Base-by-base conservation (phyloP, 2,329 filamentous ascomycete genomes). In the Aspergillus brasiliensis region DNA sequence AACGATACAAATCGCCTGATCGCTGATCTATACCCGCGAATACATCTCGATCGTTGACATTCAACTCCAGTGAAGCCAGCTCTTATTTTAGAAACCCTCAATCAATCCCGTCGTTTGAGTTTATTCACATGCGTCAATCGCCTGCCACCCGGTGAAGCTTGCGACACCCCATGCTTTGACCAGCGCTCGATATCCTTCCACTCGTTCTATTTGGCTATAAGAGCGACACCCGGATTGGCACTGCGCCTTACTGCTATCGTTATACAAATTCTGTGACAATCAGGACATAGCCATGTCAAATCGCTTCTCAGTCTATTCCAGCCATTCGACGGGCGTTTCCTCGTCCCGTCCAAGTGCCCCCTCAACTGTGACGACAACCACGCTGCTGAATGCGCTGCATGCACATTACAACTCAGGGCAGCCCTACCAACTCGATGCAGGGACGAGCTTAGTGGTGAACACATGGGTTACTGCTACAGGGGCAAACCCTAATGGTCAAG, bases 391-490 rank as follows among this genome's bases (percentile, higher is more conserved):
- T 78, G 87, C 91, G 58, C 84, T 97, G 48, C 95, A 99, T 79
- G 92, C 91, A 68, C 89, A 91, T 71, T 98, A 96, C 77, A 85
- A 91, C 51, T 87, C 90, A 3, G 88, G 88, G 28, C 87, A 92
- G 71, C 87, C 94, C n/a, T 95, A 96, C 75, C 84, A 84, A 63
- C 85, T 99, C 48, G 95, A 99, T 77, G 88, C 92, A 51, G 92
- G 91, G 67, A 95, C 93, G 37, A 97, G 92, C 74, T 77, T 98
- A 40, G 93, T 95, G 0, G 92, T 98, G 66, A 98, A 98, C 79
- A 97, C 92, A 59, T 97, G 93, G 93, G 84, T 95, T 56, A 96
- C 91, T 3, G 91, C 91, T 17, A 83, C 86, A 27, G 90, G 90
- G 66, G 80, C 85, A 23, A 86, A 88, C 40, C 83, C 86, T 2